A percentile compares a stretch with the other conserved stretches of the same genome.
phyloP scores from a whole-genome alignment of 2,329 filamentous ascomycete genomes.

The Metarhizium guizhouense region DNA sequence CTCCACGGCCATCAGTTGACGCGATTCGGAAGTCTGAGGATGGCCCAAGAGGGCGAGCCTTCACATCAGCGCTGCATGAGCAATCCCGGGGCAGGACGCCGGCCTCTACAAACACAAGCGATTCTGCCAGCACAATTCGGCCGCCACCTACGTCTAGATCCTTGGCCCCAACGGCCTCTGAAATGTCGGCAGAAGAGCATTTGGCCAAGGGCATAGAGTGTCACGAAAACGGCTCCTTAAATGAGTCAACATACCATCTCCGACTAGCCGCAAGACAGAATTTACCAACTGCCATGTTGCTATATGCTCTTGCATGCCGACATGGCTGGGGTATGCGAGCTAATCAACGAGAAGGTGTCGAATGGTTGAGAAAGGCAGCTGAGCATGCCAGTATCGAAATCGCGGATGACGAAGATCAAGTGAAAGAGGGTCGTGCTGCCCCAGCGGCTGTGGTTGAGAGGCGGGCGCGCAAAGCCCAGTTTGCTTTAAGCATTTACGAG shows the following conservation, averaged over 20 bases:
- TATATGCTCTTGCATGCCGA: constrained; percentile 89
- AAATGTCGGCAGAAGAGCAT: constrained; percentile 79
- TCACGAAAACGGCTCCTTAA: constrained; percentile 78
- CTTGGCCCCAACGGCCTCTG: constrained; percentile 48
- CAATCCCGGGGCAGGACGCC: constrained; percentile 33
- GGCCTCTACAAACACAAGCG: constrained; percentile 40
- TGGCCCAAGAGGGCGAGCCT: constrained; percentile 34
- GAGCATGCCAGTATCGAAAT: constrained; percentile 76
- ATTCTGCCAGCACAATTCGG: constrained; percentile 44
- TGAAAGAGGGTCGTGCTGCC: constrained; percentile 48
- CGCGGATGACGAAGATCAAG: constrained; percentile 66
- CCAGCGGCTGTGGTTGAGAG: constrained; percentile 56
- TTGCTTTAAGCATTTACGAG: constrained; percentile 92
- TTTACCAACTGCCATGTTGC: constrained; percentile 86
- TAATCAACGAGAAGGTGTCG: constrained; percentile 81
- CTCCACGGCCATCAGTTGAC: constrained; percentile 36
- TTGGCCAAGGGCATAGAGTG: constrained; percentile 82
- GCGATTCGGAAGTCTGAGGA: constrained; percentile 39
- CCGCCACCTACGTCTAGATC: constrained; percentile 31
- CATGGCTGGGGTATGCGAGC: constrained; percentile 97
- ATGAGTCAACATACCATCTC: constrained; percentile 93
- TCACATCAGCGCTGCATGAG: constrained; percentile 29
- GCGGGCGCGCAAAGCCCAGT: constrained; percentile 83
- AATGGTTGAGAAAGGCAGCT: constrained; percentile 87
- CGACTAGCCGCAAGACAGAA: constrained; percentile 79